A percentile compares a stretch with the other conserved stretches of the same genome.
Conservation (phyloP, 257 asterid species). For the Rauvolfia tetraphylla region DNA sequence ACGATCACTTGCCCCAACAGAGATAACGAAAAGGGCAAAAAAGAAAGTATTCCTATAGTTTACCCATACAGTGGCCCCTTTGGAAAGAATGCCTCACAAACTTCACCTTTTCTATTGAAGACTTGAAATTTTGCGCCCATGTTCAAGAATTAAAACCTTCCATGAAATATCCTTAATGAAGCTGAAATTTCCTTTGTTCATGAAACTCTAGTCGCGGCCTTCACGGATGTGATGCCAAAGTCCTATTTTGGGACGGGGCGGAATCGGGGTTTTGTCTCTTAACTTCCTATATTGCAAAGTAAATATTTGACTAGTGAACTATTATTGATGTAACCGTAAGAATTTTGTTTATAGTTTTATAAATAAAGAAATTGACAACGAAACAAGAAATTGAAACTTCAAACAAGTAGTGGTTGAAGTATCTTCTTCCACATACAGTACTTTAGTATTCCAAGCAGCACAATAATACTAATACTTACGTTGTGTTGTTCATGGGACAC, state of each 20-base stretch:
- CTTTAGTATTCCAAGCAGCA: neutral
- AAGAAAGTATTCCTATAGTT: no score
- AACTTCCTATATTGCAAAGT: neutral
- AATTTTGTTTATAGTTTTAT: neutral
- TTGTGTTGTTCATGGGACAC: neutral
- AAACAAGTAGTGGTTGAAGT: neutral
- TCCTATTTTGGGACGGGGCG: neutral
- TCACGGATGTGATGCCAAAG: neutral
- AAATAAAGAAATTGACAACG: neutral
- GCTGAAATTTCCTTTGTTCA: no score
- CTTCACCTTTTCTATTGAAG: neutral
- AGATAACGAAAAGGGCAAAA: neutral
- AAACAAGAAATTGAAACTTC: neutral
- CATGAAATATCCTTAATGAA: no score
- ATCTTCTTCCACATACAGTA: neutral
- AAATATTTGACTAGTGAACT: no score
- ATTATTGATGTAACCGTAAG: no score
- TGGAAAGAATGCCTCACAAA: neutral
- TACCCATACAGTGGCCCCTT: neutral
- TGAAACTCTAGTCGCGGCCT: neutral
- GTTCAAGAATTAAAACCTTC: no score
- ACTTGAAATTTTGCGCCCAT: no score
- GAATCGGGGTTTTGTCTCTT: neutral
- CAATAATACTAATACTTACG: slow-evolving; percentile 6
- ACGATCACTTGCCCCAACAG: neutral